Evolutionary conservation across 257 asterid species (phyloP).

Genomic region (Plantago major): DNA sequence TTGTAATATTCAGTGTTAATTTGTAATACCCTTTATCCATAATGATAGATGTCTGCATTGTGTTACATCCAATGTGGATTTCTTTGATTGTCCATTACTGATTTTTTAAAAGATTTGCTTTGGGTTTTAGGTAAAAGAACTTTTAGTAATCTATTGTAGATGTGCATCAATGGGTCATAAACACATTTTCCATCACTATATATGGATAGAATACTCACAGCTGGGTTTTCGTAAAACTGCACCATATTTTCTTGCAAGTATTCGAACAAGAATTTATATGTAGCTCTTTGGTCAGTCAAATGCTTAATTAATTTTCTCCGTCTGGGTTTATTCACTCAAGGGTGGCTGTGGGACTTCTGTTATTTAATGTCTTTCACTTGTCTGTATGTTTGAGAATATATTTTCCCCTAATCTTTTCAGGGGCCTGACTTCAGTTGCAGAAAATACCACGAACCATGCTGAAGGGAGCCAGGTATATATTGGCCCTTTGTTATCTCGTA

Average conservation of each 20-base stretch:
- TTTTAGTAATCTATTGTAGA: background rate
- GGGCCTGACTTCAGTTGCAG: constrained; percentile 35
- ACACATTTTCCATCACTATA: constrained; percentile 11
- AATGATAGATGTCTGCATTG: constrained; percentile 2
- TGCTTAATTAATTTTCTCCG: constrained; percentile 4
- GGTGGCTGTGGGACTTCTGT: background rate
- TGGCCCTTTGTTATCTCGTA: constrained; percentile 55
- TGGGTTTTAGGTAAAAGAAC: background rate
- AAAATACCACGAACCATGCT: constrained; percentile 41
- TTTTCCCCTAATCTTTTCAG: constrained; percentile 33
- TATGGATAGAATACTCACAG: constrained; percentile 13
- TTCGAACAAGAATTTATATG: constrained; percentile 9
- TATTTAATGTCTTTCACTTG: constrained; percentile 8
- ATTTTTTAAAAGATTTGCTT: constrained; percentile 10
- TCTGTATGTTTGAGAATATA: constrained; percentile 9
- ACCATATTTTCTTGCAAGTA: background rate
- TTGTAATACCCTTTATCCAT: background rate
- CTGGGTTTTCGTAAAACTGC: constrained; percentile 6
- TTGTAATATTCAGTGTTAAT: constrained; percentile 13
- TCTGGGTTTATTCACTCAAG: constrained; percentile 2
- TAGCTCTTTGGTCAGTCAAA: constrained; percentile 4
- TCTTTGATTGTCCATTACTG: constrained; percentile 6
- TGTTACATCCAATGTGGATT: background rate
- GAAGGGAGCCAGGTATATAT: constrained; percentile 46
- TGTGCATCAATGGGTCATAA: constrained; percentile 7